These are phyloP conservation scores for Phaeosphaeria sp. DNA, from an alignment of 2,329 filamentous ascomycete genomes.

Conservation along the genomic window DNA sequence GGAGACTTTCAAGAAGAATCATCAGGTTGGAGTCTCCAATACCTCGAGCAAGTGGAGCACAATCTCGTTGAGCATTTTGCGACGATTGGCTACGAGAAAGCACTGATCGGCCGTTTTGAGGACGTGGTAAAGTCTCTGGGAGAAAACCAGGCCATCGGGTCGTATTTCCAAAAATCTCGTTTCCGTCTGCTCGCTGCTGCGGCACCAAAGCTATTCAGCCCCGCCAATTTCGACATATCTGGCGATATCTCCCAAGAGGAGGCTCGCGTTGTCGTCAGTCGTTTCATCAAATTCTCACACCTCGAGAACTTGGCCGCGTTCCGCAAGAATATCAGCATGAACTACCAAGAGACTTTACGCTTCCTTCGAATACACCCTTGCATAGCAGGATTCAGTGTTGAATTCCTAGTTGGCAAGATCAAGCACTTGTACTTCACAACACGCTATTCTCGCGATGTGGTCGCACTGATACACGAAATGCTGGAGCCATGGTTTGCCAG, in stretches of 20 bases:
- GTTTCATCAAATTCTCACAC: constrained; percentile 14
- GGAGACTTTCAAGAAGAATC: neutral
- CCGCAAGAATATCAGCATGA: neutral
- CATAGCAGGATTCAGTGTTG: constrained; percentile 28
- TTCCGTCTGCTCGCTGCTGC: constrained; percentile 23
- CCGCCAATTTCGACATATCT: constrained; percentile 26
- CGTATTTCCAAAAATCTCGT: constrained; percentile 16
- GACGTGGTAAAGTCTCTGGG: constrained; percentile 12
- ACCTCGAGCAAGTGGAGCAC: constrained; percentile 28
- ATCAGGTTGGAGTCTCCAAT: constrained; percentile 9
- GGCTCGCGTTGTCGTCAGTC: constrained; percentile 27
- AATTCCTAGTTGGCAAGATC: constrained; percentile 29
- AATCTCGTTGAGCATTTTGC: constrained; percentile 16
- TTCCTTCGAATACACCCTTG: constrained; percentile 29
- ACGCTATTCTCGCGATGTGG: constrained; percentile 3
- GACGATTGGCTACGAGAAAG: constrained; percentile 13
- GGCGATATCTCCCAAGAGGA: constrained; percentile 31
- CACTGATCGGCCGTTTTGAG: constrained; percentile 1
- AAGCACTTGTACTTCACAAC: constrained; percentile 13
- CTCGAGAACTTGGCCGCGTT: constrained; percentile 2
- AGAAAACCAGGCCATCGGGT: constrained; percentile 2
- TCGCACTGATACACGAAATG: constrained; percentile 15
- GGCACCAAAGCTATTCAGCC: constrained; percentile 17
- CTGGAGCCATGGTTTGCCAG: constrained; percentile 19
- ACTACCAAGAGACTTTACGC: constrained; percentile 16